Evolutionary conservation across 2,329 filamentous ascomycete genomes (phyloP), one percentile per base, ranked within the genome.

Genomic region (Fusarium poae): DNA sequence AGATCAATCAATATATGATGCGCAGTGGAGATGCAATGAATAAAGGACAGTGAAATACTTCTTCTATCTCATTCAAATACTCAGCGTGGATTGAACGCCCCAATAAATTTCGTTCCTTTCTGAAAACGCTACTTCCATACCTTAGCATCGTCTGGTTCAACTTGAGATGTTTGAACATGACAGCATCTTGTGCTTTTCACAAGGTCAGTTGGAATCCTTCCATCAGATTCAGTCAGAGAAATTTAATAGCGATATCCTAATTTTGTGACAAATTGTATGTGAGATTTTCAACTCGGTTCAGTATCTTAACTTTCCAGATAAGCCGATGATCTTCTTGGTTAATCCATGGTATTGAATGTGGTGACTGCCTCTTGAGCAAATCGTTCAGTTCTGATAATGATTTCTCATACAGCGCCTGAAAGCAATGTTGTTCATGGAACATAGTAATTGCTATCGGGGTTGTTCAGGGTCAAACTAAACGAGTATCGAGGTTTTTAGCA

Each of bases 91-190:
- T n/a, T n/a, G 7, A 9, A n/a, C 8, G 18, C 11, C 4, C 9
- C 5, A 2, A n/a, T 2, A n/a, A n/a, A 6, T n/a, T 2, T n/a
- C 3, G 1, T 35, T 8, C 6, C 2, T 35, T 35, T 5, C 4
- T 10, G 34, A n/a, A 11, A 35, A n/a, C 5, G 16, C 18, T 0
- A 6, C 5, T 39, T 4, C 4, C 13, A 39, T 39, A 6, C 6
- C 6, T 20, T 20, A 4, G 7, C 5, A 21, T 8, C 9, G 11
- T 20, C n/a, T 13, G 10, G n/a, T 20, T 20, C 10, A 20, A 20
- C 12, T 10, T 20, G 3, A 7, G n/a, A 20, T 37, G 13, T 1
- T 7, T 37, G 11, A n/a, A n/a, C n/a, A 13, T 20, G 5, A 37
- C 20, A 6, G 6, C 18, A 37, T n/a, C 4, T 6, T 37, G 6